phyloP scores from a whole-genome alignment of 2,329 filamentous ascomycete genomes.

The Blastomyces silverae region DNA sequence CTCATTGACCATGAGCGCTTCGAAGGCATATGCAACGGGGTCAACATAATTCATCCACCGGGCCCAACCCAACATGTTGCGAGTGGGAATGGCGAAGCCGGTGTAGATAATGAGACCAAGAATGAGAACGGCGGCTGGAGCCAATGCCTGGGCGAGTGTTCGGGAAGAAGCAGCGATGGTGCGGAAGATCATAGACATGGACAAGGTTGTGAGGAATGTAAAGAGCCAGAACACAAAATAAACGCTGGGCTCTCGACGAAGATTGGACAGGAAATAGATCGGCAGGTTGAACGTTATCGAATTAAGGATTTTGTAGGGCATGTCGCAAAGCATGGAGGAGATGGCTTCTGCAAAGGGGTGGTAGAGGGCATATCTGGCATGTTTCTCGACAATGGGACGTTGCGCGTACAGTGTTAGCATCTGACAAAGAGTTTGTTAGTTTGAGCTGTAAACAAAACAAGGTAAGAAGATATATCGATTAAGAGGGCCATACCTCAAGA shows the following conservation, averaged over 20 bases:
- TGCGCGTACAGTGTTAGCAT: conserved; percentile 82
- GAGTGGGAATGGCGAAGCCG: conserved; percentile 40
- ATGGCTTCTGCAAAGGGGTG: conserved; percentile 82
- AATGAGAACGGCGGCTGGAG: conserved; percentile 48
- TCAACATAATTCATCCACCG: conserved; percentile 78
- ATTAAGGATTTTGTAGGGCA: conserved; percentile 77
- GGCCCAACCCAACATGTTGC: conserved; percentile 72
- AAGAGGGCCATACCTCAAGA: conserved; percentile 52
- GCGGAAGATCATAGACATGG: conserved; percentile 81
- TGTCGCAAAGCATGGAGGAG: conserved; percentile 74
- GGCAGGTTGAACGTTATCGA: conserved; percentile 67
- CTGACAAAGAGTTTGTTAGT: conserved; percentile 32
- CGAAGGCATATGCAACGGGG: conserved; percentile 72
- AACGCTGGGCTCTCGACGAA: conserved; percentile 62
- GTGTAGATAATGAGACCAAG: conserved; percentile 45
- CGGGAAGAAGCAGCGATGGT: conserved; percentile 69
- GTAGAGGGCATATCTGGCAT: conserved; percentile 76
- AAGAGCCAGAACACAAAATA: conserved; percentile 85
- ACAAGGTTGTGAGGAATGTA: conserved; percentile 63
- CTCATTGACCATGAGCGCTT: conserved; percentile 75
- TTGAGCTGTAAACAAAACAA: conserved; percentile 22
- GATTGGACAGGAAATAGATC: conserved; percentile 80
- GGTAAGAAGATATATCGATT: conserved; percentile 23
- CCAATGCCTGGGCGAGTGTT: conserved; percentile 64
- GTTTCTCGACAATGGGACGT: conserved; percentile 88